Evolutionary conservation across 345 rosid species (phyloP).

Genomic region (Clarkia xantiana): DNA sequence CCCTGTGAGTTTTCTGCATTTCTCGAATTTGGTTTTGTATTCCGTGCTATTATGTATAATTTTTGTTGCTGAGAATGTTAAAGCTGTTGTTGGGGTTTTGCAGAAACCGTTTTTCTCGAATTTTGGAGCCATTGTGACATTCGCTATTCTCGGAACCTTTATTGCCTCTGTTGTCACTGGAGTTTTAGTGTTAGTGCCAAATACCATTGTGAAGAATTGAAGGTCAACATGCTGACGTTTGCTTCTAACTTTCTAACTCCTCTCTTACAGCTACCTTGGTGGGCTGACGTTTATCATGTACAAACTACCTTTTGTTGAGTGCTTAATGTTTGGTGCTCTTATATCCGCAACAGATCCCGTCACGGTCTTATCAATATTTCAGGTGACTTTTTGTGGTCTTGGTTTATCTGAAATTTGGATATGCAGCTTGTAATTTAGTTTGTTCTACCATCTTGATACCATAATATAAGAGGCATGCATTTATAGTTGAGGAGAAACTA

Average conservation of each 20-base stretch:
- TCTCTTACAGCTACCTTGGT: constrained; percentile 65
- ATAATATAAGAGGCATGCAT: no score
- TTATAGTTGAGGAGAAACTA: no score
- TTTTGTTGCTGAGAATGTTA: constrained; percentile 2
- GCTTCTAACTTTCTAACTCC: constrained; percentile 1
- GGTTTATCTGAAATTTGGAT: background rate
- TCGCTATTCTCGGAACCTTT: constrained; percentile 81
- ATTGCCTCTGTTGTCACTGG: constrained; percentile 79
- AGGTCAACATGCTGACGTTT: background rate
- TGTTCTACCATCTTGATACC: background rate
- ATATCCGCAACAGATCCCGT: constrained; percentile 99
- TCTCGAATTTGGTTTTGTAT: background rate
- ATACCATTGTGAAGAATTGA: background rate
- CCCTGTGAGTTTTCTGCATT: constrained; percentile 48
- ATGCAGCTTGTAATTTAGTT: background rate
- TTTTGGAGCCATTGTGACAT: constrained; percentile 94
- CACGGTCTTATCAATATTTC: constrained; percentile 91
- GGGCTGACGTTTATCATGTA: constrained; percentile 78
- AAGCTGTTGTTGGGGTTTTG: constrained; percentile 9
- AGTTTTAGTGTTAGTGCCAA: constrained; percentile 60
- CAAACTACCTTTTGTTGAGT: constrained; percentile 80
- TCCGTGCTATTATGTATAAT: no score
- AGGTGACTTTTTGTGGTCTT: constrained; percentile 27
- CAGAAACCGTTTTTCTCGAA: constrained; percentile 97
- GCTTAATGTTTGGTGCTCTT: constrained; percentile 96